phyloP scores from a whole-genome alignment of 768 basidiomycete species.

The Calocybe indica region DNA sequence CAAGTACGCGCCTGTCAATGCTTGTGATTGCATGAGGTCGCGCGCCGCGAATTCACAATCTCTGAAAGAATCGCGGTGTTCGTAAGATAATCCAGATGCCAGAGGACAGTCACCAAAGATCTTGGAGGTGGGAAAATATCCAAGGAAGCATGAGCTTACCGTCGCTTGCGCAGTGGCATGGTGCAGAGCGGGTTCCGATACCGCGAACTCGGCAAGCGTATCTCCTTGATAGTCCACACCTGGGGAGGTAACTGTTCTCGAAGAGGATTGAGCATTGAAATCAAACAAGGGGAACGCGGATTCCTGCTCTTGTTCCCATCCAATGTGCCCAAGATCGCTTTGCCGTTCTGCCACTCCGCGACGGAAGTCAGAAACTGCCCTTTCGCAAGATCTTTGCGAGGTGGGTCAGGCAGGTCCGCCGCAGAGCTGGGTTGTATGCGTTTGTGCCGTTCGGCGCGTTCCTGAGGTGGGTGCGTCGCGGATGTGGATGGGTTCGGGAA shows the following conservation, averaged over 20 bases:
- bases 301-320: slow-evolving; percentile 12
- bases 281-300: slow-evolving; percentile 15
- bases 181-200: slow-evolving; percentile 10
- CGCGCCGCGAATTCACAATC: slow-evolving; percentile 9
- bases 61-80: neutral
- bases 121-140: neutral
- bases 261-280: slow-evolving; percentile 17
- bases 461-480: too few relatives aligned
- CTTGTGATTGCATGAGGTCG: slow-evolving; percentile 3
- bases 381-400: neutral
- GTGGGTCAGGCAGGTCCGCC: neutral
- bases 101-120: neutral
- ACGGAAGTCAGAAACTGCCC: too few relatives aligned
- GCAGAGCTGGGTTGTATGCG: too few relatives aligned
- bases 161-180: slow-evolving; percentile 4
- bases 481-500: too few relatives aligned
- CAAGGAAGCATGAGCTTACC: slow-evolving; percentile 4
- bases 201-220: slow-evolving; percentile 11
- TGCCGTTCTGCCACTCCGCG: too few relatives aligned
- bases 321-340: slow-evolving; percentile 10
- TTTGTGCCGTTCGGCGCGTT: too few relatives aligned
- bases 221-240: slow-evolving; percentile 7
- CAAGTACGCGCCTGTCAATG: slow-evolving; percentile 1
- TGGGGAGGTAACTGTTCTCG: slow-evolving; percentile 12
- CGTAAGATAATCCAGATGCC: neutral